These are phyloP conservation scores for Suillus subluteus DNA, from an alignment of 768 basidiomycete genomes.

Conservation along the genomic window DNA sequence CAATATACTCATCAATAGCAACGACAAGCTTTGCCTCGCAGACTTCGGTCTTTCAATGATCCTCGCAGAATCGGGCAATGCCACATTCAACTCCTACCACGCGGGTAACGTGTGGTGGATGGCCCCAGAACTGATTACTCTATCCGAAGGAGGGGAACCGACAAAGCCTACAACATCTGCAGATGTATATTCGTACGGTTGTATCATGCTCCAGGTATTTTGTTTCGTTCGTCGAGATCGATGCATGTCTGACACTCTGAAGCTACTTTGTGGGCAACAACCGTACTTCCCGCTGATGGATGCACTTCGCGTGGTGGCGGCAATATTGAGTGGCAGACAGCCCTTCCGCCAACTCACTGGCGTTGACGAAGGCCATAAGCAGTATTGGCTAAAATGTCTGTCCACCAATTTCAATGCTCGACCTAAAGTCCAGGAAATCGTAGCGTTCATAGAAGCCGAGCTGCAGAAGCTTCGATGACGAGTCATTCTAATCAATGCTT, in stretches of 20 bases:
- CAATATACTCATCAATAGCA: constrained; percentile 25
- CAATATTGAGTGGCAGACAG: not conserved
- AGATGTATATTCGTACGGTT: constrained; percentile 45
- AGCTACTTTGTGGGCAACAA: constrained; percentile 2
- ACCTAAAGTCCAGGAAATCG: not conserved
- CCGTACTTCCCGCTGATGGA: not conserved
- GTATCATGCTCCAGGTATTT: constrained; percentile 32
- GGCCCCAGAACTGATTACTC: constrained; percentile 35
- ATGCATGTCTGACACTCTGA: not conserved
- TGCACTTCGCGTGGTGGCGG: not conserved
- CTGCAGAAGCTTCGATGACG: not conserved
- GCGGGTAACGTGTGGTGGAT: constrained; percentile 44
- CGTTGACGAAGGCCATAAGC: not conserved
- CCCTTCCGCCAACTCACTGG: not conserved
- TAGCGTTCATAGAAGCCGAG: not conserved
- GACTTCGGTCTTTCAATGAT: constrained; percentile 37
- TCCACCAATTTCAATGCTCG: not conserved
- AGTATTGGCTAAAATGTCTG: not conserved
- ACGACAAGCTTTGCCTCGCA: constrained; percentile 25
- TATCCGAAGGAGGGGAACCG: constrained; percentile 15
- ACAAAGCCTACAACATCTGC: constrained; percentile 26
- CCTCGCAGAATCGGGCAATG: constrained; percentile 12
- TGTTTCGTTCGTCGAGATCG: constrained; percentile 8
- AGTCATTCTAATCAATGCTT: too few relatives aligned
- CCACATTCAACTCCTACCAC: constrained; percentile 20